Evolutionary conservation across 192 early-diverging fungal genomes (phyloP).

Genomic region (Gorgonomyces haynaldii): DNA sequence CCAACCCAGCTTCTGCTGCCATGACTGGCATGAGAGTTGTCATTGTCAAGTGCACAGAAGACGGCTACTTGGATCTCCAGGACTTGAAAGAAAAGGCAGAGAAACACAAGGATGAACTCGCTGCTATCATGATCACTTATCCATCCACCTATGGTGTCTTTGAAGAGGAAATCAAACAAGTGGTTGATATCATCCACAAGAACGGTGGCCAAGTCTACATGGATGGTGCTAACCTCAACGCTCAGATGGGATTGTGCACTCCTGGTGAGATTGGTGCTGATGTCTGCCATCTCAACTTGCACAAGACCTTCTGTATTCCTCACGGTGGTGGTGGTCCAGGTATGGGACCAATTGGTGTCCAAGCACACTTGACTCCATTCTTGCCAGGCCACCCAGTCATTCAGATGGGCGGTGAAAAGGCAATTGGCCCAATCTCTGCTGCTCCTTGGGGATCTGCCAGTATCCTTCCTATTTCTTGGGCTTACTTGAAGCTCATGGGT

Average conservation of each 20-base stretch:
- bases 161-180: slow-evolving; percentile 76
- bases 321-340: slow-evolving; percentile 99
- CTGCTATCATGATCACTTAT: slow-evolving; percentile 98
- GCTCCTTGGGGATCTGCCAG: slow-evolving; percentile 93
- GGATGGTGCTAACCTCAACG: slow-evolving; percentile 67
- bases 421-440: slow-evolving; percentile 88
- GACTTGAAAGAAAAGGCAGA: slow-evolving; percentile 82
- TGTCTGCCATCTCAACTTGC: slow-evolving; percentile 98
- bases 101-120: slow-evolving; percentile 75
- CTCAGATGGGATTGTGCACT: slow-evolving; percentile 47
- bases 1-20: slow-evolving; percentile 96
- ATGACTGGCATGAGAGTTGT: slow-evolving; percentile 95
- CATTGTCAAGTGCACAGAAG: slow-evolving; percentile 77
- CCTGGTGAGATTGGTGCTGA: slow-evolving; percentile 94
- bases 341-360: slow-evolving; percentile 41
- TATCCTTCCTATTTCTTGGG: slow-evolving; percentile 97
- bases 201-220: slow-evolving; percentile 97
- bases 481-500: slow-evolving; percentile 98
- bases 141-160: slow-evolving; percentile 99
- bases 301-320: slow-evolving; percentile 99
- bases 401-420: slow-evolving; percentile 56
- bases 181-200: slow-evolving; percentile 84
- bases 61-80: slow-evolving; percentile 84
- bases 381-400: slow-evolving; percentile 85
- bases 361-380: slow-evolving; percentile 80